Base-by-base conservation (phyloP, 73 alveolate genomes). In the Paraurostyla sp. region DNA sequence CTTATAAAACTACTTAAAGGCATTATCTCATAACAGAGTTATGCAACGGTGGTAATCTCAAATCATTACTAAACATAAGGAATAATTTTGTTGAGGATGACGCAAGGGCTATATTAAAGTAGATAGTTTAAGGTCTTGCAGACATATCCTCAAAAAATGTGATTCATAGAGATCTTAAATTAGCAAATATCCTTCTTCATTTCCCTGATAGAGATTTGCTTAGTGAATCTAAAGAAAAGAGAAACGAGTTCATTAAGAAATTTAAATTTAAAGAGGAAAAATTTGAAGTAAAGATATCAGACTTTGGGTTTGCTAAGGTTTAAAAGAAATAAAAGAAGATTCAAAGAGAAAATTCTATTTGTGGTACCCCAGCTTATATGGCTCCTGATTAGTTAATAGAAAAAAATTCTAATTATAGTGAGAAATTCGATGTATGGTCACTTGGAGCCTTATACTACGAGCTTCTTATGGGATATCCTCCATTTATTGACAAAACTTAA, bases 281-380 rank as follows among this genome's bases (percentile, higher is more conserved):
- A 0, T 69, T 95, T 54, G 87, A 92, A 45, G 50, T 97, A 36
- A 97, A 96, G 88, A 94, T 97, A 15, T 97, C 98, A 6, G 99
- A 97, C 89, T 92, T 97, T 54, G 99, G 99, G 25, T 96, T 94
- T 56, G 97, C 96, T 18, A 52, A n/a, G 33, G n/a, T n/a, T 91
- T 20, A 52, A 95, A 78, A 76, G 48, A 20, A 7, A 9, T 4
- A 91, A 71, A 15, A 60, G 87, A 11, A 92, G 71, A 59, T n/a
- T n/a, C n/a, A 49, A 88, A 83, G 94, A 88, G 96, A 95, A 13
- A 65, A 87, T 51, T 92, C 99, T 23, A 93, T 94, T 36, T 94
- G 98, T 29, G 99, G 99, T 23, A 95, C 99, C n/a, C 99, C 99
- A 16, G 81, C 94, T 18, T 81, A 87, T 89, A 97, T 97, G 99